A percentile compares a stretch with the other conserved stretches of the same genome.
Conservation (phyloP, 495 filamentous ascomycete species). For the Filosporella fistucella region DNA sequence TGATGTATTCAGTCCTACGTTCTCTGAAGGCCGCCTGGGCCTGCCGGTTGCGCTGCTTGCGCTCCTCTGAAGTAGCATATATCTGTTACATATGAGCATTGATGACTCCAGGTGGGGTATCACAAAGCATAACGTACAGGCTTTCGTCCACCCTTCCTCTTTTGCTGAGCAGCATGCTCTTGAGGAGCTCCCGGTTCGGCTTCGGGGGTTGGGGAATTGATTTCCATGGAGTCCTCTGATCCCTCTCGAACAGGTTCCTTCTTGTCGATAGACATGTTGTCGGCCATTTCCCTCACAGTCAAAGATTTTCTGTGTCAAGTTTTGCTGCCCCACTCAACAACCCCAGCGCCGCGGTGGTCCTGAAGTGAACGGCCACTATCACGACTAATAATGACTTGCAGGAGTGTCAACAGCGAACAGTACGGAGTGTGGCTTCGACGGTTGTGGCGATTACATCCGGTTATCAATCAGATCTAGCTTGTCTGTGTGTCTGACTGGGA, state of each 20-base stretch:
- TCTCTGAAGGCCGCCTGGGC: constrained; percentile 97
- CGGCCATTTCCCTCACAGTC: constrained; percentile 19
- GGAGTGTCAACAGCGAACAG: constrained; percentile 1
- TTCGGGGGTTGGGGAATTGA: constrained; percentile 41
- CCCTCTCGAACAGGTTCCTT: constrained; percentile 42
- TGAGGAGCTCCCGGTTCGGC: constrained; percentile 34
- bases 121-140: constrained; percentile 67
- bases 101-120: constrained; percentile 21
- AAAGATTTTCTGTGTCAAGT: constrained; percentile 7
- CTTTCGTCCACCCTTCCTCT: constrained; percentile 95
- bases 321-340: constrained; percentile 17
- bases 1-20: constrained; percentile 97
- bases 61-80: constrained; percentile 96
- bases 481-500: constrained; percentile 15
- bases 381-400: constrained; percentile 7
- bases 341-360: constrained; percentile 10
- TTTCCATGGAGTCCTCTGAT: constrained; percentile 49
- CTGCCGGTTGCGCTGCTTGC: constrained; percentile 96
- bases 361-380: neutral
- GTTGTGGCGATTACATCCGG: constrained; percentile 19
- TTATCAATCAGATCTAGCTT: constrained; percentile 16
- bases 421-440: constrained; percentile 11
- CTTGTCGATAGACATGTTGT: constrained; percentile 53
- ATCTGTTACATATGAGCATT: constrained; percentile 52
- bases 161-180: constrained; percentile 44